Base-by-base conservation (phyloP, 1,284 basidiomycete species). In the Phlebopus sp. region DNA sequence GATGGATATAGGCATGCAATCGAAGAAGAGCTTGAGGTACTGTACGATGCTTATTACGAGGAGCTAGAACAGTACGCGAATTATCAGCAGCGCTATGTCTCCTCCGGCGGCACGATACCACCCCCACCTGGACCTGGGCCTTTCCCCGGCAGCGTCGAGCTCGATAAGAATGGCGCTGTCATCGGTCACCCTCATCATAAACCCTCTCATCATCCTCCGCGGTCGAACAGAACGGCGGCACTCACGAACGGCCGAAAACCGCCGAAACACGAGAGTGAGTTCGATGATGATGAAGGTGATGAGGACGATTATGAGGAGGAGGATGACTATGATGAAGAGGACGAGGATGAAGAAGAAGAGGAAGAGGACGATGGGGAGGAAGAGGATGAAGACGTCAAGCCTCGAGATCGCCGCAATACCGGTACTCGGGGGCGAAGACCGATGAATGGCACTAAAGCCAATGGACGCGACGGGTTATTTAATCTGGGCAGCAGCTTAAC, bases 21-120 rank as follows among this genome's bases (percentile, higher is more conserved):
- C 74, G 97, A 98, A 78, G 91, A 93, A 75, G 96, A 99, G 78
- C 86, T 99, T 69, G 92, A 97, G 77, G 91, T 94, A 76, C 86
- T 98, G 72, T 98, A 99, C 79, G 93, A 97, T 79, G 92, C 93
- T 75, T 99, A 99, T 82, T 98, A 98, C 81, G 92, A 97, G 70
- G 95, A 98, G 79, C 86, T 99, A 74, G 92, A 97, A 80, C 86
- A 90, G 76, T 98, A 98, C 80, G 95, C 94, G 70, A 89, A 92
- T 72, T 91, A 95, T 74, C 92, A 97, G 79, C 88, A 93, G 79
- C 90, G 86, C 70, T 93, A 92, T 72, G 87, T 89, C 60, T 85
- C 83, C 58, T 89, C 86, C 59, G 88, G 86, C 63, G 88, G 90
- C 54, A 87, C 86, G 43, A 81, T 92, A 59, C 84, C 92, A 55